Base-by-base conservation (phyloP, 345 rosid genomes). In the Corymbia maculata region DNA sequence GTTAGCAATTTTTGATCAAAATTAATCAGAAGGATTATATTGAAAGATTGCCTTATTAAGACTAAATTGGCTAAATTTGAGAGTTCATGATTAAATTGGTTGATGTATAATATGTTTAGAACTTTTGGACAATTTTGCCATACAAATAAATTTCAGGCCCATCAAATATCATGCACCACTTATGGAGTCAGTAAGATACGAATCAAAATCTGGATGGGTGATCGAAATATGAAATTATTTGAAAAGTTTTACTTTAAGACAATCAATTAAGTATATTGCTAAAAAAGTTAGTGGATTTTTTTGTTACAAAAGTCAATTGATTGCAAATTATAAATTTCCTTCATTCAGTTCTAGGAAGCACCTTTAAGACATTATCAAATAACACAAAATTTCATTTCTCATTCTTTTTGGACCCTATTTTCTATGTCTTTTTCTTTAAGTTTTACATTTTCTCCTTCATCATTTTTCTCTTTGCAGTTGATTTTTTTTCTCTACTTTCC, bases 1-100 rank as follows among this genome's bases (percentile, higher is more conserved):
- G 30, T 26, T 0, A 6, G 30, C 26, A 14, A 59, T 59, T 59
- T 59, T 1, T 6, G 6, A 26, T 26, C 10, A 59, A 59, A 59
- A 59, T 59, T 59, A 6, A 59, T 26, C 1, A 11, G 0, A 26
- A 4, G 0, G 1, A 59, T 26, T 59, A 59, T 13, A 59, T 26
- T 26, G 30, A 59, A 26, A 59, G 26, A 26, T 59, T 7, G 12
- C n/a, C 15, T 26, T 59, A 55, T 26, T 59, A 59, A 3, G 30
- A 26, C 7, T 11, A 59, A 59, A 1, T 59, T 59, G 7, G 7
- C 3, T 26, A 59, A 36, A 36, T 4, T 36, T 36, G 42, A 36
- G 42, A 36, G 42, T 36, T 36, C 42, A 36, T 36, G 30, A 26
- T 3, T 11, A 59, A 59, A 1, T 59, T 59, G 7, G 7, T 1